Conservation (phyloP, 2,329 filamentous ascomycete genomes). For the Coniochaeta hoffmannii region DNA sequence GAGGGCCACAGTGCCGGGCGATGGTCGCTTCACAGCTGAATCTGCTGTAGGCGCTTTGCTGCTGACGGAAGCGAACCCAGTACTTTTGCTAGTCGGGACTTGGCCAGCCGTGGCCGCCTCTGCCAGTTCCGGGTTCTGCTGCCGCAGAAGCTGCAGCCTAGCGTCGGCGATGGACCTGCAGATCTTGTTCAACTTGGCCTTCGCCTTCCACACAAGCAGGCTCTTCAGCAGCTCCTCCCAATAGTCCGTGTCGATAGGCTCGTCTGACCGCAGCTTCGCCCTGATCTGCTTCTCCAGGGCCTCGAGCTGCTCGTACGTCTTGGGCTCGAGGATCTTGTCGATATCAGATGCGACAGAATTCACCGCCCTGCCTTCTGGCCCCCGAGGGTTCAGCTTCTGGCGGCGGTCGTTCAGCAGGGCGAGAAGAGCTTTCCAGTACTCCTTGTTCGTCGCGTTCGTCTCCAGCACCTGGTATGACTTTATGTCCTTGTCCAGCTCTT, state of each 20-base stretch:
- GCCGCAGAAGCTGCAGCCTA: conserved; percentile 58
- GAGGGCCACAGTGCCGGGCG: conserved; percentile 8
- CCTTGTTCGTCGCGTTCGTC: conserved; percentile 65
- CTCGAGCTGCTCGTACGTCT: conserved; percentile 80
- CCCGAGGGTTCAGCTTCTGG: conserved; percentile 54
- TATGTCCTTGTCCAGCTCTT: conserved; percentile 77
- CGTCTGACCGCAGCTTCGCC: conserved; percentile 77
- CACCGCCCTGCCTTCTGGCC: conserved; percentile 64
- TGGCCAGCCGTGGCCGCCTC: conserved; percentile 18
- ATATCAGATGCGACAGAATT: conserved; percentile 81
- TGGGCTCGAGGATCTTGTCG: conserved; percentile 77
- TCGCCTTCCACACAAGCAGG: conserved; percentile 84
- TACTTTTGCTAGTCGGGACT: neutral
- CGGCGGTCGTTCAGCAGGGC: conserved; percentile 72
- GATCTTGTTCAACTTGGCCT: conserved; percentile 72
- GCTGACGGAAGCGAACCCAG: conserved; percentile 2
- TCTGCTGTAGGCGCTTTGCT: conserved; percentile 25
- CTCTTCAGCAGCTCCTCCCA: conserved; percentile 90
- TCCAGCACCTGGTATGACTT: conserved; percentile 74
- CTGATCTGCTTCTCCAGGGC: conserved; percentile 80
- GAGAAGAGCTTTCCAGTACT: conserved; percentile 90
- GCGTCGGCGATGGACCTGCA: conserved; percentile 68
- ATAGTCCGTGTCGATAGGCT: conserved; percentile 93
- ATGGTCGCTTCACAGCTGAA: conserved; percentile 19
- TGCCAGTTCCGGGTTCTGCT: conserved; percentile 62